Evolutionary conservation across 331 rosid genomes (phyloP), one percentile per base, ranked within the genome.

Genomic region (Malus hybrid): DNA sequence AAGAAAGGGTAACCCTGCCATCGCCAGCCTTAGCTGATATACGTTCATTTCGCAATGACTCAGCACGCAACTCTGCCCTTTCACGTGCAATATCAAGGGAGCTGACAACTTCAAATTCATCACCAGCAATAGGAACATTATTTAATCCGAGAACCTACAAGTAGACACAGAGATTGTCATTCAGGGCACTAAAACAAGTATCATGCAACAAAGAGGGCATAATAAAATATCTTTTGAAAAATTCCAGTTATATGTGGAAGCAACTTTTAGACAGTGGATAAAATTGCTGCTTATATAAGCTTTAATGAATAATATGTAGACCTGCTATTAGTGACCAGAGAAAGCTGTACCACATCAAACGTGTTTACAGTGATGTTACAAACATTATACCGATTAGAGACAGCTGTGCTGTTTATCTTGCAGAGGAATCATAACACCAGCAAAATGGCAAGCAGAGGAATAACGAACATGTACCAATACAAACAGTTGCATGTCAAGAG

Each of bases 21-120:
- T 95, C 97, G 32, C 99, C 99, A 70, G 97, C 96, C 92, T 95
- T 95, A n/a, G 96, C 93, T 26, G 93, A 90, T 84, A 95, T 92
- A 48, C 93, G 97, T 78, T 90, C 93, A 75, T 82, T 75, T 77
- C 99, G 34, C 84, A 95, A 81, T 76, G 92, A 81, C 79, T 68
- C 93, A 3, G 90, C 93, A 53, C 97, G 88, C 26, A 84, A 79
- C 75, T 92, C 96, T 73, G 99, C 99, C 84, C 28, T 95, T 86
- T 92, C 97, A 64, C 99, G 93, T 14, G 99, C 99, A 82, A 83
- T 70, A 79, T 92, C 97, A 63, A 95, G 93, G 81, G 97, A 90
- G 55, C 81, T 83, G 70, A 95, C 86, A 72, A 92, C 93, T 84
- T 95, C 96, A 83, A 95, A 95, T 79, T 75, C 96, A 85, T 95